These are phyloP conservation scores for Magnusiomyces ingens DNA, from an alignment of 1,139 yeast species.

Conservation along the genomic window DNA sequence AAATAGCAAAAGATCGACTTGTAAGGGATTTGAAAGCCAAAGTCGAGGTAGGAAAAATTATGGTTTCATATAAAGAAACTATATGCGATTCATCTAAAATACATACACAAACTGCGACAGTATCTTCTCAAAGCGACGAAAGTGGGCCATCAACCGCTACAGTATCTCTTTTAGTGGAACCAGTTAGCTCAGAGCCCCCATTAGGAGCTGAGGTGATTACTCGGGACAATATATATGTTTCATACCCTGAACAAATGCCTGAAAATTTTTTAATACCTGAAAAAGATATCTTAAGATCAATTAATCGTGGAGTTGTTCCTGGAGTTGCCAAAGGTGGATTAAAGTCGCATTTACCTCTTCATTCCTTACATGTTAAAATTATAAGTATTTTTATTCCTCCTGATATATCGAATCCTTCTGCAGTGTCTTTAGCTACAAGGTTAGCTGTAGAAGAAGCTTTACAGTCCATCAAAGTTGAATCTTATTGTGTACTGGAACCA, in stretches of 20 bases:
- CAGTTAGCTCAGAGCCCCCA: conserved; percentile 44
- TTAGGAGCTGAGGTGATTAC: conserved; percentile 27
- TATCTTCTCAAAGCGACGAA: conserved; percentile 7
- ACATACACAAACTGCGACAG: conserved; percentile 23
- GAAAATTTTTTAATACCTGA: conserved; percentile 27
- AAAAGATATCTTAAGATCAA: conserved; percentile 28
- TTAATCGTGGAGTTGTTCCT: conserved; percentile 44
- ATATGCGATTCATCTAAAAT: conserved; percentile 25
- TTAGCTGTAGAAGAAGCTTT: conserved; percentile 40
- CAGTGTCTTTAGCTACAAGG: conserved; percentile 43
- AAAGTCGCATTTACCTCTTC: conserved; percentile 53
- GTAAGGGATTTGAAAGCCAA: conserved; percentile 75
- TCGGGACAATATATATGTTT: conserved; percentile 37
- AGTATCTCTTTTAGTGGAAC: conserved; percentile 44
- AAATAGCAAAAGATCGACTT: conserved; percentile 74
- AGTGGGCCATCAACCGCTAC: conserved; percentile 19
- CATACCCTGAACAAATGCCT: conserved; percentile 25
- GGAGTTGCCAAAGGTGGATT: conserved; percentile 78
- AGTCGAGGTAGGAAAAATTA: conserved; percentile 71
- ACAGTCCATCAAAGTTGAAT: conserved; percentile 23
- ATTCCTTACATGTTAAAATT: conserved; percentile 52
- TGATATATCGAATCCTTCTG: conserved; percentile 40
- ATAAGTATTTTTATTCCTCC: conserved; percentile 49
- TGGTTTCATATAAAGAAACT: conserved; percentile 88
- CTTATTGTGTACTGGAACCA: conserved; percentile 69